Percentiles rank a stretch among this genome's conserved stretches.
phyloP scores from a whole-genome alignment of 768 basidiomycete species.

The Hericium erinaceus region DNA sequence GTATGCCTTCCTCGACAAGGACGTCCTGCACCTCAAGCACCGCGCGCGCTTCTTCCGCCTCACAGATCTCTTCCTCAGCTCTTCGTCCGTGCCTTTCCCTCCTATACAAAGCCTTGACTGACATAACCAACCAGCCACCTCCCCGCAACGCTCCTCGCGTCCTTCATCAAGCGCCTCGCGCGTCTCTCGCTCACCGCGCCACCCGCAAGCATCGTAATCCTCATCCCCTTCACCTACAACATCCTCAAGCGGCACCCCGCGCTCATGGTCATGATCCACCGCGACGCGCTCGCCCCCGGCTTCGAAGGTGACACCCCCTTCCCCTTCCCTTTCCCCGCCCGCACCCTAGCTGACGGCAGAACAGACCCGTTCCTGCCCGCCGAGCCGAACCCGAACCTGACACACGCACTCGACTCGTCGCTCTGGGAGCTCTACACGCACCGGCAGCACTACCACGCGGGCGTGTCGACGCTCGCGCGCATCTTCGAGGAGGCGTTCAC shows the following conservation, averaged over 20 bases:
- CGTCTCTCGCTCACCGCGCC: conserved; percentile 78
- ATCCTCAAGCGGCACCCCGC: conserved; percentile 86
- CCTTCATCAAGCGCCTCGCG: conserved; percentile 88
- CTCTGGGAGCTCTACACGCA: conserved; percentile 88
- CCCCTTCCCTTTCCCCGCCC: too few species aligned
- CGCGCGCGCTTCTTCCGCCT: conserved; percentile 93
- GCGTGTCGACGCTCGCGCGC: conserved; percentile 79
- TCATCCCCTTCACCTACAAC: conserved; percentile 93
- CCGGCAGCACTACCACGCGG: conserved; percentile 72
- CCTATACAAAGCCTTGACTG: not conserved
- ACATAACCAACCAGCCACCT: conserved; percentile 50
- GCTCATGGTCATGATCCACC: conserved; percentile 90
- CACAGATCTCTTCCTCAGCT: conserved; percentile 83
- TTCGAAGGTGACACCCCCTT: not conserved
- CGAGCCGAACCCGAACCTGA: conserved; percentile 66
- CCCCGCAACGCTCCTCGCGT: conserved; percentile 84
- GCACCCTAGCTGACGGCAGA: not conserved
- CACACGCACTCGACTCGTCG: conserved; percentile 77
- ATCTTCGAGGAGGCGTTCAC: conserved; percentile 90
- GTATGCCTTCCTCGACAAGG: conserved; percentile 81
- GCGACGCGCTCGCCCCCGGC: conserved; percentile 28
- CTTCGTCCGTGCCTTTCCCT: conserved; percentile 52
- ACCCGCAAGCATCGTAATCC: conserved; percentile 83
- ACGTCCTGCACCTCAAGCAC: conserved; percentile 86
- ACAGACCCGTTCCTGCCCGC: conserved; percentile 60